A percentile compares a stretch with the other conserved stretches of the same genome.
Evolutionary conservation across 2,329 filamentous ascomycete species (phyloP).

Genomic region (Aspergillus japonicus): DNA sequence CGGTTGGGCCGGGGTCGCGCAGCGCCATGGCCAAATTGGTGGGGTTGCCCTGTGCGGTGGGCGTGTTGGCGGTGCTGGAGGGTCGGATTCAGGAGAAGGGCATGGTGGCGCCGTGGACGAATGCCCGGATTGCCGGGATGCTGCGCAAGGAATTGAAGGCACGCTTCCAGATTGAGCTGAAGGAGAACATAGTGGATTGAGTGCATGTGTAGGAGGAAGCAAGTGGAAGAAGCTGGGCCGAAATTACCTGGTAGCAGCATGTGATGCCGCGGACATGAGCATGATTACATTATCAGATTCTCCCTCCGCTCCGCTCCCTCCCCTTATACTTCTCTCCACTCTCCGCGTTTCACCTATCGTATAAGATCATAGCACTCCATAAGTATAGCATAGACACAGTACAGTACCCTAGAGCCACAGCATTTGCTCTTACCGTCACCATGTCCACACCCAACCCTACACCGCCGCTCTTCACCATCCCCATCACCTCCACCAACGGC

Average conservation of each 20-base stretch:
- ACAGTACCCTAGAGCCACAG: too few relatives aligned
- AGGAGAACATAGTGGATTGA: not conserved
- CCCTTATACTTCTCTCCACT: too few relatives aligned
- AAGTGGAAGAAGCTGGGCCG: not conserved
- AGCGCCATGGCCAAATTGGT: constrained; percentile 2
- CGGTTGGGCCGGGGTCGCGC: not conserved
- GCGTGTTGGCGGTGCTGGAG: constrained; percentile 1
- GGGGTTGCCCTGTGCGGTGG: constrained; percentile 2
- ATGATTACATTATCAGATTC: too few relatives aligned
- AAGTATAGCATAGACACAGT: too few relatives aligned
- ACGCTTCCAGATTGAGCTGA: not conserved
- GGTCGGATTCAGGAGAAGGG: not conserved
- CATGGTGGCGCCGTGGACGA: constrained; percentile 1
- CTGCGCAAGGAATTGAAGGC: not conserved
- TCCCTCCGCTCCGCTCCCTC: too few relatives aligned
- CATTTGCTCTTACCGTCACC: too few relatives aligned
- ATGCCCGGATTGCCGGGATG: not conserved
- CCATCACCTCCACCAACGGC: constrained; percentile 56
- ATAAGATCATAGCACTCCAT: too few relatives aligned
- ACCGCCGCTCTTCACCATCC: constrained; percentile 58
- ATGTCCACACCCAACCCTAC: not conserved
- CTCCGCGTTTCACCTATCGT: too few relatives aligned
- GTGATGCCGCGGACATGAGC: not conserved
- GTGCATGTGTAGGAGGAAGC: not conserved
- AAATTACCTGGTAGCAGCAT: not conserved